Conservation (phyloP, 2,329 filamentous ascomycete species). For the Pestalotiopsis sp. region DNA sequence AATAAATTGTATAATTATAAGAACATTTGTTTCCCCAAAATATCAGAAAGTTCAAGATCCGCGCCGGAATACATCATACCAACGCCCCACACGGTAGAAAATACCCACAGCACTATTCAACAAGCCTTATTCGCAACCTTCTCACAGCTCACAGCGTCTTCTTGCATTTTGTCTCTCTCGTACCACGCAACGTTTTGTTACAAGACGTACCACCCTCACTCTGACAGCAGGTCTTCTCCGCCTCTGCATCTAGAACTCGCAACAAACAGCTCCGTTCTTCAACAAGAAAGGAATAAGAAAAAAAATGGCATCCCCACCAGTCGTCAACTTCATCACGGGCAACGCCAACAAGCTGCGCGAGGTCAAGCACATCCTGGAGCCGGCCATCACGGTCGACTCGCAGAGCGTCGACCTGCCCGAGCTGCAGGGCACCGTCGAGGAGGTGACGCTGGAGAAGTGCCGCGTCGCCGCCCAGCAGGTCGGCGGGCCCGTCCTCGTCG, state of each 20-base stretch:
- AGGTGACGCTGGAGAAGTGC: constrained; percentile 89
- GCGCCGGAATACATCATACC: background rate
- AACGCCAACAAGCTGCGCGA: constrained; percentile 94
- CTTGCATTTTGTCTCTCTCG: background rate
- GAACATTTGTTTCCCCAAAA: background rate
- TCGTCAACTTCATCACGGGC: constrained; percentile 91
- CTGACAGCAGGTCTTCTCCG: no score
- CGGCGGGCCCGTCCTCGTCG: constrained; percentile 78
- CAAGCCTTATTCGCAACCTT: background rate
- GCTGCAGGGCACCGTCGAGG: constrained; percentile 89
- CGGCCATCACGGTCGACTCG: constrained; percentile 72
- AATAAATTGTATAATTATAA: background rate
- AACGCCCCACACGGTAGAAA: background rate
- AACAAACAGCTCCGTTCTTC: background rate
- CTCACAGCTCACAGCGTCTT: background rate
- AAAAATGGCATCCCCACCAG: constrained; percentile 13
- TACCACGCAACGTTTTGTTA: background rate
- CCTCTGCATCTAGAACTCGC: background rate
- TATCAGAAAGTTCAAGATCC: background rate
- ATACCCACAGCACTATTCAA: constrained; percentile 4
- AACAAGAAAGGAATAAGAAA: background rate
- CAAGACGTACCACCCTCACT: no score
- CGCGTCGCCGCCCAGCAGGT: constrained; percentile 78
- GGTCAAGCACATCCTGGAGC: constrained; percentile 82
- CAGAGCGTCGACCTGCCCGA: constrained; percentile 81